phyloP scores from a whole-genome alignment of 257 asterid genomes.

The Phtheirospermum japonicum region DNA sequence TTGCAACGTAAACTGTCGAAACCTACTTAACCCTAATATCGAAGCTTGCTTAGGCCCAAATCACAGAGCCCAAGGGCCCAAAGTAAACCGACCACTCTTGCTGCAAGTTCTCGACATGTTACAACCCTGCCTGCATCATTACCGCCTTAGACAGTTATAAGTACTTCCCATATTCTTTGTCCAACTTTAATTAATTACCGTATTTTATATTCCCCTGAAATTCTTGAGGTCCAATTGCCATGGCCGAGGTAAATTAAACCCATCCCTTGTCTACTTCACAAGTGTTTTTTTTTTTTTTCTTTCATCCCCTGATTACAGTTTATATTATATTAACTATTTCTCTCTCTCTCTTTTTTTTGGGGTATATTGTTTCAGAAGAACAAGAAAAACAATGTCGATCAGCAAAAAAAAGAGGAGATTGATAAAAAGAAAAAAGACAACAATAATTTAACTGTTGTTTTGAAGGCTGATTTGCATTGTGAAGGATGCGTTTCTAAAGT shows the following conservation, averaged over 20 bases:
- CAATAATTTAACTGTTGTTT: conserved; percentile 38
- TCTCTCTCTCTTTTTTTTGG: background rate
- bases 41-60: no score
- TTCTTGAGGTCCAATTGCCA: background rate
- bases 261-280: background rate
- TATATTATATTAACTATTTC: background rate
- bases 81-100: no score
- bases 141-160: no score
- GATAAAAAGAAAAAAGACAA: conserved; percentile 22
- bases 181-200: background rate
- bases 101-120: no score
- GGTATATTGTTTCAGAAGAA: conserved; percentile 26
- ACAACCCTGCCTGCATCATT: no score
- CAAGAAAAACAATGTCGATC: conserved; percentile 26
- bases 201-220: background rate
- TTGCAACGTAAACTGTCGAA: no score
- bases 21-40: no score
- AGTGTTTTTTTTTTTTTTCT: background rate
- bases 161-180: no score
- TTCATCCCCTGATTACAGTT: background rate
- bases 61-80: no score
- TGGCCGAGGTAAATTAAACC: conserved; percentile 30
- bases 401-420: background rate
- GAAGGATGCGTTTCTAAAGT: conserved; percentile 70
- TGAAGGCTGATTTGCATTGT: conserved; percentile 76